These are phyloP conservation scores for Paraphaeosphaeria minitans DNA, from an alignment of 2,329 filamentous ascomycete genomes.

Conservation along the genomic window DNA sequence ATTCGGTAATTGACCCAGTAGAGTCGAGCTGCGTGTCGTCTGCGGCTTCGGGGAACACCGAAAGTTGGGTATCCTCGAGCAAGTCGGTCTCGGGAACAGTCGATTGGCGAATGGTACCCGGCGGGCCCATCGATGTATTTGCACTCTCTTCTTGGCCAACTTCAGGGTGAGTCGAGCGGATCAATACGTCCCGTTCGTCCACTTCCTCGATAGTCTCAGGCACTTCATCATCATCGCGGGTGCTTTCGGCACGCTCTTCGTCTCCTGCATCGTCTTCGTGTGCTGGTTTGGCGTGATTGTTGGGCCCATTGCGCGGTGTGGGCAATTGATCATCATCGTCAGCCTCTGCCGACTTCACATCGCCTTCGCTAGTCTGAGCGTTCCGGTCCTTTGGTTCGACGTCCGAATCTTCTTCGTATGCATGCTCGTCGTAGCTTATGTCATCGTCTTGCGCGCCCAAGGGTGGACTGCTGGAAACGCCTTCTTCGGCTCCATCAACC, in stretches of 20 bases:
- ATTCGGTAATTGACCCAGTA: neutral
- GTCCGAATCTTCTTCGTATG: constrained; percentile 33
- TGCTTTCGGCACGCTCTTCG: constrained; percentile 5
- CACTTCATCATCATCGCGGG: constrained; percentile 23
- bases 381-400: constrained; percentile 24
- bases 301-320: constrained; percentile 22
- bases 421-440: constrained; percentile 30
- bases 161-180: constrained; percentile 14
- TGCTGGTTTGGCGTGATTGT: constrained; percentile 13
- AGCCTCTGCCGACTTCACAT: constrained; percentile 18
- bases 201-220: constrained; percentile 31
- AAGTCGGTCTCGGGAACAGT: constrained; percentile 43
- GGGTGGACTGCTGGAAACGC: constrained; percentile 47
- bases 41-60: constrained; percentile 22
- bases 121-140: constrained; percentile 4
- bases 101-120: constrained; percentile 29
- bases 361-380: constrained; percentile 17
- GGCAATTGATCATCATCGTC: constrained; percentile 30
- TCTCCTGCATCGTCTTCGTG: constrained; percentile 12
- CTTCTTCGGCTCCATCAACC: constrained; percentile 28
- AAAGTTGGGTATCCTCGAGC: constrained; percentile 42
- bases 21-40: neutral
- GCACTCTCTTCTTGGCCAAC: constrained; percentile 6
- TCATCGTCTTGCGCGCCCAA: constrained; percentile 28
- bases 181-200: constrained; percentile 16